Conservation (phyloP, 306 rosid genomes). For the Dryas drummondii region DNA sequence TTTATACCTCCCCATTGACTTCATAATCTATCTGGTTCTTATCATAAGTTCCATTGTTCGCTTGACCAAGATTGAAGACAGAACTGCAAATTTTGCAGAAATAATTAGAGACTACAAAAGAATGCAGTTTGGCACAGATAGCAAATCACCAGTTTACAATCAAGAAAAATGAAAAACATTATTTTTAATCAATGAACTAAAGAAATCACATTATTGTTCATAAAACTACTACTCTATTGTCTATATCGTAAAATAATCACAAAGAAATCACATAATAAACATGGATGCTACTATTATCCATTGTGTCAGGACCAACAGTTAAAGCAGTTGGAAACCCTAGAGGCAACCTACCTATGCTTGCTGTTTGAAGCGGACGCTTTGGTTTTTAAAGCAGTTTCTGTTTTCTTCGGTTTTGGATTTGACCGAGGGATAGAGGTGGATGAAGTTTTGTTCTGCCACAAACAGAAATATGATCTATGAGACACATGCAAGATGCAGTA, state of each 20-base stretch:
- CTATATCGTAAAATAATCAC: neutral
- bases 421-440: constrained; percentile 45
- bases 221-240: neutral
- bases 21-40: constrained; percentile 57
- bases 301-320: constrained; percentile 17
- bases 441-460: constrained; percentile 45
- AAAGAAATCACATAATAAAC: constrained; percentile 4
- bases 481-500: constrained; percentile 9
- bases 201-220: neutral
- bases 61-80: constrained; percentile 58
- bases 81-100: constrained; percentile 48
- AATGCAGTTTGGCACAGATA: constrained; percentile 19
- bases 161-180: neutral
- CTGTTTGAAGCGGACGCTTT: constrained; percentile 69
- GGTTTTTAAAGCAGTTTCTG: constrained; percentile 50
- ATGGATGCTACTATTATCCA: constrained; percentile 18
- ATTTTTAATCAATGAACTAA: neutral
- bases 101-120: constrained; percentile 17
- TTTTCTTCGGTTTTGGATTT: constrained; percentile 76
- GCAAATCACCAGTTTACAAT: constrained; percentile 19
- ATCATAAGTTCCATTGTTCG: constrained; percentile 32
- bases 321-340: constrained; percentile 1
- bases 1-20: constrained; percentile 81
- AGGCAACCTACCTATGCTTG: constrained; percentile 66
- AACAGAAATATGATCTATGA: constrained; percentile 27